A percentile compares a stretch with the other conserved stretches of the same genome.
Conservation (phyloP, 768 basidiomycete genomes). For the Mycena floridula region DNA sequence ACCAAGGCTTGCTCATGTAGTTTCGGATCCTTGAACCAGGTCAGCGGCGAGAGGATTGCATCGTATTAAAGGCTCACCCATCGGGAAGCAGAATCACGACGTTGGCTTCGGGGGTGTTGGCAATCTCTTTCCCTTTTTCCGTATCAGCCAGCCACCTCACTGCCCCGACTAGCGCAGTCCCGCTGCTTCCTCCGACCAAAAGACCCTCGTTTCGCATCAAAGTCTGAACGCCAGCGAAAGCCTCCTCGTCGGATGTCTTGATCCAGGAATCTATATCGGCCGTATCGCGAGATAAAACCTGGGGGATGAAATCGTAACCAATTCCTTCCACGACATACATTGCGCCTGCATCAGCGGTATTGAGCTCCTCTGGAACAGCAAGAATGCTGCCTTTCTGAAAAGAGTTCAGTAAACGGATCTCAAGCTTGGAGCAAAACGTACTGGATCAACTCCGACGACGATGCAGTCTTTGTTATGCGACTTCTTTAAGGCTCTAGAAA, state of each 20-base stretch:
- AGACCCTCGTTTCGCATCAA: conserved; percentile 85
- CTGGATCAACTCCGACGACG: conserved; percentile 89
- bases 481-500: conserved; percentile 75
- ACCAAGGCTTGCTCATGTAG: conserved; percentile 94
- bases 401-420: conserved; percentile 4
- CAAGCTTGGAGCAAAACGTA: conserved; percentile 27
- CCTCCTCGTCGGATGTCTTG: conserved; percentile 77
- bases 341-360: conserved; percentile 40
- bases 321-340: conserved; percentile 92
- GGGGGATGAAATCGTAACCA: conserved; percentile 90
- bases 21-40: conserved; percentile 66
- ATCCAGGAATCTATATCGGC: conserved; percentile 70
- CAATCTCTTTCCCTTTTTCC: conserved; percentile 56
- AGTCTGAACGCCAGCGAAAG: conserved; percentile 67
- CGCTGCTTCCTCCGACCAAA: conserved; percentile 90
- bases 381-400: conserved; percentile 84
- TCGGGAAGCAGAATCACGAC: conserved; percentile 89
- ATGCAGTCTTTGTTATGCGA: conserved; percentile 65
- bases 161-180: conserved; percentile 76
- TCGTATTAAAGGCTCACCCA: conserved; percentile 48
- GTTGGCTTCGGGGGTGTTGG: conserved; percentile 68
- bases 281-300: conserved; percentile 67
- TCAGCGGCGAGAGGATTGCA: background rate
- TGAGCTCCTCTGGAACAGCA: conserved; percentile 63
- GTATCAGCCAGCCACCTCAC: conserved; percentile 66